Conservation (phyloP, 768 basidiomycete genomes). For the Asterophora lycoperdoides region DNA sequence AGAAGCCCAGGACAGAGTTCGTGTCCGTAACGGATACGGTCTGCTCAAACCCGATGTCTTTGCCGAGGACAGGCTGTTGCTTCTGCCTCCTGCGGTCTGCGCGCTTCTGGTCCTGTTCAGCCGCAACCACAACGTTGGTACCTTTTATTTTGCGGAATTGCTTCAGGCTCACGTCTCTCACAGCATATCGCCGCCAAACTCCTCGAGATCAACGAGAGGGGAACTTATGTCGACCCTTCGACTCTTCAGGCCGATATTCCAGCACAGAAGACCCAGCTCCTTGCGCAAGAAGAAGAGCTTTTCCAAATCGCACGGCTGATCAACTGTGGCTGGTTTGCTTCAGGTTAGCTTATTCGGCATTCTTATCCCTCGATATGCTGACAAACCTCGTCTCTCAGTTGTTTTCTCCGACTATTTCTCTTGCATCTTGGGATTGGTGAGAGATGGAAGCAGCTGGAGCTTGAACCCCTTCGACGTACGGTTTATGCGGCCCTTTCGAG, state of each 20-base stretch:
- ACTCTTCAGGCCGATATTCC: constrained; percentile 36
- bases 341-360: constrained; percentile 27
- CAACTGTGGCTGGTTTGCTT: constrained; percentile 79
- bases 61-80: constrained; percentile 71
- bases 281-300: constrained; percentile 68
- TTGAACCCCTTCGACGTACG: constrained; percentile 67
- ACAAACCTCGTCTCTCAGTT: constrained; percentile 24
- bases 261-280: constrained; percentile 29
- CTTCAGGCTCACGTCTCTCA: background rate
- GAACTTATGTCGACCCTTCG: constrained; percentile 54
- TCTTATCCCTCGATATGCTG: constrained; percentile 3
- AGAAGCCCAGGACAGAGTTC: constrained; percentile 51
- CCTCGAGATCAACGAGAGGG: constrained; percentile 77
- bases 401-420: constrained; percentile 87
- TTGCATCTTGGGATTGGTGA: constrained; percentile 71
- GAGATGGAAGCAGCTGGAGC: constrained; percentile 74
- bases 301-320: constrained; percentile 78
- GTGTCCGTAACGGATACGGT: constrained; percentile 60
- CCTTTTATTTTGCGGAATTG: background rate
- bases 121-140: constrained; percentile 80
- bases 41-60: constrained; percentile 67
- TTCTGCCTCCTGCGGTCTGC: constrained; percentile 76
- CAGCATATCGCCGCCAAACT: constrained; percentile 79
- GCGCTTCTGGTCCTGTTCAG: constrained; percentile 81
- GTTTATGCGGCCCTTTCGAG: background rate